Evolutionary conservation across 352 stramenopile genomes (phyloP).

Genomic region (Bremia lactucae): DNA sequence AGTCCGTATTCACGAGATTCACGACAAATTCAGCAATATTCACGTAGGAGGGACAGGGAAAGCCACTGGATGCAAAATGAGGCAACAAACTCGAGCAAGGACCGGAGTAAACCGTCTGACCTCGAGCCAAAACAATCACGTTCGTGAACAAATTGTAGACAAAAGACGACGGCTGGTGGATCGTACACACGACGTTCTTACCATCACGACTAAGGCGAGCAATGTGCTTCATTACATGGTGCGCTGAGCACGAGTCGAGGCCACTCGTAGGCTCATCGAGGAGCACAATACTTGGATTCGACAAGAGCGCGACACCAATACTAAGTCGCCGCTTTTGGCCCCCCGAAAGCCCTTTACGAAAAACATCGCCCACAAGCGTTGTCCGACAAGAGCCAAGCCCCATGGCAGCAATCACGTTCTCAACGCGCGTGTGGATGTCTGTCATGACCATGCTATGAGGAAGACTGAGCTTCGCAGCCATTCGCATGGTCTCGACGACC

Average conservation of each 20-base stretch:
- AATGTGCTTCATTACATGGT: conserved; percentile 41
- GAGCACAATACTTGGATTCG: conserved; percentile 53
- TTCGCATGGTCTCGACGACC: conserved; percentile 50
- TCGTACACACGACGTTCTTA: conserved; percentile 49
- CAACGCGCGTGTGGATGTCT: conserved; percentile 22
- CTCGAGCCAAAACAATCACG: conserved; percentile 42
- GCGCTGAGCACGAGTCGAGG: conserved; percentile 35
- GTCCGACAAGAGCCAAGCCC: conserved; percentile 24
- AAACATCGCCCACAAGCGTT: conserved; percentile 63
- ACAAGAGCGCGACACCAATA: conserved; percentile 69
- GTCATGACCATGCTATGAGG: conserved; percentile 19
- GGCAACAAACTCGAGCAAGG: conserved; percentile 22
- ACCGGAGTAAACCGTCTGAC: conserved; percentile 71
- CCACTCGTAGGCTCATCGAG: conserved; percentile 64
- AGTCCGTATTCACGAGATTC: conserved; percentile 39
- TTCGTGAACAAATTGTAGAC: conserved; percentile 58
- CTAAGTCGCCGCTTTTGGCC: conserved; percentile 65
- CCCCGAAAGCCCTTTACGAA: conserved; percentile 54
- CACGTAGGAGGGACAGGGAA: conserved; percentile 29
- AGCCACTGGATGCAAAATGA: conserved; percentile 26
- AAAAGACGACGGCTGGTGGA: conserved; percentile 55
- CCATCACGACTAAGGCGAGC: conserved; percentile 20
- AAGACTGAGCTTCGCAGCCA: conserved; percentile 45
- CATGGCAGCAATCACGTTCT: conserved; percentile 38
- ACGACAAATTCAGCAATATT: conserved; percentile 44